Evolutionary conservation across 805 yeast species (phyloP).

Genomic region (Myxozyma geophila): DNA sequence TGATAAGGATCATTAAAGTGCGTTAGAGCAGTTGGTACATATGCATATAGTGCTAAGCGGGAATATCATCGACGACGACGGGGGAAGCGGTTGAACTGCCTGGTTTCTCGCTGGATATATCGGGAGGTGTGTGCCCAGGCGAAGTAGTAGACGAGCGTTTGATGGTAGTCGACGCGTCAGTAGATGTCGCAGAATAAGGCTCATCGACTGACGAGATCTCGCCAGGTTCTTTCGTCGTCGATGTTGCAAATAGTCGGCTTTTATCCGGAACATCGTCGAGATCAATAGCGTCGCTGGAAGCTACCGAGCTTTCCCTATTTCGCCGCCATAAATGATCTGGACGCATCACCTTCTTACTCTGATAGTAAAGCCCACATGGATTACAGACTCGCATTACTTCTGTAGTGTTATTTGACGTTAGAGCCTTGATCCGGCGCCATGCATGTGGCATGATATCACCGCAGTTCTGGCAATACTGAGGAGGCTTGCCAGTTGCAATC

Average conservation of each 20-base stretch:
- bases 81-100: neutral
- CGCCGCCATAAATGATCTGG: slow-evolving; percentile 43
- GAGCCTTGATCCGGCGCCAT: slow-evolving; percentile 40
- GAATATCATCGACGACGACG: neutral
- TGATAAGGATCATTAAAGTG: neutral
- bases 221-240: neutral
- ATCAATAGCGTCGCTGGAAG: slow-evolving; percentile 23
- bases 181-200: neutral
- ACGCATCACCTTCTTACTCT: slow-evolving; percentile 42
- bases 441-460: slow-evolving; percentile 42
- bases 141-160: neutral
- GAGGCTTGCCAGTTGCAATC: slow-evolving; percentile 38
- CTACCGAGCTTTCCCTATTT: slow-evolving; percentile 3
- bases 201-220: neutral
- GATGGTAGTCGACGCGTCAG: neutral
- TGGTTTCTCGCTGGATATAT: neutral
- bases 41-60: neutral
- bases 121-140: neutral
- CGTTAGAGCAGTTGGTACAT: neutral
- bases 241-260: neutral
- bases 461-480: slow-evolving; percentile 44
- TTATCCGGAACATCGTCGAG: slow-evolving; percentile 22
- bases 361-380: slow-evolving; percentile 45
- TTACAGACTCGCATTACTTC: slow-evolving; percentile 30
- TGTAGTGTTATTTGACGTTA: slow-evolving; percentile 25